Conservation (phyloP, 768 basidiomycete species). For the Strobilomyces confusus region DNA sequence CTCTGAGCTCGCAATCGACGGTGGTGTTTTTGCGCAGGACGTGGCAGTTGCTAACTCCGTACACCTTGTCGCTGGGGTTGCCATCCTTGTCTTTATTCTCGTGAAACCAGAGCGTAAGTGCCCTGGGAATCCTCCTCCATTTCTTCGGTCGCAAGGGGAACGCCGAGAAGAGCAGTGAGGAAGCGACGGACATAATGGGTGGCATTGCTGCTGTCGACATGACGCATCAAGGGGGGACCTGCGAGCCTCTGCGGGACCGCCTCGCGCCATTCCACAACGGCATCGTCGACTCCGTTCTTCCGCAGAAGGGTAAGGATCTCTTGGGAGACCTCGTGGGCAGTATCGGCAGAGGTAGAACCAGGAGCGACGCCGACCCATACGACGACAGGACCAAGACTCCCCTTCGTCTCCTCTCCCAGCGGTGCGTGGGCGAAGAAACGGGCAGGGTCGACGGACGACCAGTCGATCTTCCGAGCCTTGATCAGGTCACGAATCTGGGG, state of each 20-base stretch:
- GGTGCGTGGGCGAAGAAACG: conserved; percentile 1
- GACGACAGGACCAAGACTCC: no score
- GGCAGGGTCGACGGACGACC: neutral
- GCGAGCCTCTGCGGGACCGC: neutral
- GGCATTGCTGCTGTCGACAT: neutral
- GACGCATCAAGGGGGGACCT: neutral
- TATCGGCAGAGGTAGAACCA: conserved; percentile 32
- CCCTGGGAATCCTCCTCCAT: neutral
- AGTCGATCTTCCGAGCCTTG: neutral
- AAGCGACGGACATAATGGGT: neutral
- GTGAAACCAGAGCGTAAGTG: neutral
- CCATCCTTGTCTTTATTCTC: neutral
- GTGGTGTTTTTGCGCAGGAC: neutral
- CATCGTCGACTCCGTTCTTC: neutral
- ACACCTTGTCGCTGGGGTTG: neutral
- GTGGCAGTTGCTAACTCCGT: neutral
- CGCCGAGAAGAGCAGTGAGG: neutral
- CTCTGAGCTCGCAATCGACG: neutral
- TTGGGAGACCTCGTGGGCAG: conserved; percentile 20
- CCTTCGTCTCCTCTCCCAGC: neutral
- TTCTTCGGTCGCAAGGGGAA: neutral
- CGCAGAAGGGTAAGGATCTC: conserved; percentile 1
- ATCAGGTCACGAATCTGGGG: neutral
- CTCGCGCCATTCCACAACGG: neutral
- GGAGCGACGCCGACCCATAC: conserved; percentile 36